Conservation (phyloP, 2,329 filamentous ascomycete genomes). For the Pseudogymnoascus sp. region DNA sequence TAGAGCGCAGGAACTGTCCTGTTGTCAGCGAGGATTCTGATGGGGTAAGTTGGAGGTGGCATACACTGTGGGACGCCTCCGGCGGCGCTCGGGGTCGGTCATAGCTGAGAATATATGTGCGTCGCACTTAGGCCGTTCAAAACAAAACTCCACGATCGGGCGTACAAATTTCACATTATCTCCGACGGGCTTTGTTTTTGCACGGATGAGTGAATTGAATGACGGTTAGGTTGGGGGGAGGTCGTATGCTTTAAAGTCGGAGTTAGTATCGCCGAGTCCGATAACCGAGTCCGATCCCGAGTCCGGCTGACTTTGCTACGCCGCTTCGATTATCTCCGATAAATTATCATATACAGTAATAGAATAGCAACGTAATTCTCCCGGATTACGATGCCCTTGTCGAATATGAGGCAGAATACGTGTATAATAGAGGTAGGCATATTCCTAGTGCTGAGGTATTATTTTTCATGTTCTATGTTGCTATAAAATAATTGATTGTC, state of each 20-base stretch:
- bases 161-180: constrained; percentile 15
- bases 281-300: constrained; percentile 12
- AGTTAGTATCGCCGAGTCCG: constrained; percentile 19
- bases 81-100: constrained; percentile 28
- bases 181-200: background rate
- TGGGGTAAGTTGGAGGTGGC: constrained; percentile 9
- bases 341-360: background rate
- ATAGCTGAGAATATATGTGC: constrained; percentile 15
- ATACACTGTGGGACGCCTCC: constrained; percentile 38
- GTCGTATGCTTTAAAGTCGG: background rate
- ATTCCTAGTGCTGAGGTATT: background rate
- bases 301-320: background rate
- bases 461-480: background rate
- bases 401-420: background rate
- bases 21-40: constrained; percentile 12
- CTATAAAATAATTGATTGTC: background rate
- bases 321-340: background rate
- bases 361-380: background rate
- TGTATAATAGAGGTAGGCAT: background rate
- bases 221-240: background rate
- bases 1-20: constrained; percentile 44
- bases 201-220: background rate
- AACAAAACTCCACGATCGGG: constrained; percentile 1
- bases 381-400: no score
- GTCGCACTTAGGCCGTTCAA: background rate